phyloP scores from a whole-genome alignment of 306 rosid species.

The Trifolium pratense region DNA sequence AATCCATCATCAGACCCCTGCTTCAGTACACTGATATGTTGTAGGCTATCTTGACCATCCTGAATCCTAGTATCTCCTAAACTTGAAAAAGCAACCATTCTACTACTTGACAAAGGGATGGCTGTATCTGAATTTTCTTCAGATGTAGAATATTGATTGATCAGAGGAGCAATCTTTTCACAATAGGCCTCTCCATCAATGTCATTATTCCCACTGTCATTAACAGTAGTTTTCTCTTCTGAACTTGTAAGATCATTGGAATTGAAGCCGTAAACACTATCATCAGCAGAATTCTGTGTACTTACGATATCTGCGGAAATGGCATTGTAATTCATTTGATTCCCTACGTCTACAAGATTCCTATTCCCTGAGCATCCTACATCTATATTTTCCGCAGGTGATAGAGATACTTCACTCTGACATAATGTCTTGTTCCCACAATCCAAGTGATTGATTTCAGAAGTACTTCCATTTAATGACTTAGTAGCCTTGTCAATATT shows the following conservation, averaged over 20 bases:
- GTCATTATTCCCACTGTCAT: conserved; percentile 46
- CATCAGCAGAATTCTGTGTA: conserved; percentile 40
- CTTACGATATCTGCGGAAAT: conserved; percentile 41
- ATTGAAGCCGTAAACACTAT: conserved; percentile 39
- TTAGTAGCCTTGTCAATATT: conserved; percentile 40
- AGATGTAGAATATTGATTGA: conserved; percentile 37
- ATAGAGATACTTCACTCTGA: conserved; percentile 47
- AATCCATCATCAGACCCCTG: conserved; percentile 45
- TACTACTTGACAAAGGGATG: conserved; percentile 44
- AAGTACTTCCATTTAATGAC: conserved; percentile 42
- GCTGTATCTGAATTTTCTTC: conserved; percentile 48
- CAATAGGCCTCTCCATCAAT: conserved; percentile 37
- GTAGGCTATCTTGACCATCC: conserved; percentile 46
- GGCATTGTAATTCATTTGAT: conserved; percentile 42
- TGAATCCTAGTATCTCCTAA: conserved; percentile 46
- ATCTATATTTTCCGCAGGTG: conserved; percentile 43
- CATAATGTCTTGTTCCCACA: conserved; percentile 45
- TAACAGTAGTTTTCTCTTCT: conserved; percentile 43
- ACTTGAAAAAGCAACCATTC: conserved; percentile 43
- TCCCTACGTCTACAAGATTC: conserved; percentile 42
- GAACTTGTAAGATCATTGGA: conserved; percentile 42
- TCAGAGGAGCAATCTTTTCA: conserved; percentile 39
- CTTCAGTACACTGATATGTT: conserved; percentile 41
- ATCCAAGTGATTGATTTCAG: conserved; percentile 48
- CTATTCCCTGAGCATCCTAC: conserved; percentile 47